These are phyloP conservation scores for Gynochthodes officinalis DNA, from an alignment of 257 asterid species.

Conservation along the genomic window DNA sequence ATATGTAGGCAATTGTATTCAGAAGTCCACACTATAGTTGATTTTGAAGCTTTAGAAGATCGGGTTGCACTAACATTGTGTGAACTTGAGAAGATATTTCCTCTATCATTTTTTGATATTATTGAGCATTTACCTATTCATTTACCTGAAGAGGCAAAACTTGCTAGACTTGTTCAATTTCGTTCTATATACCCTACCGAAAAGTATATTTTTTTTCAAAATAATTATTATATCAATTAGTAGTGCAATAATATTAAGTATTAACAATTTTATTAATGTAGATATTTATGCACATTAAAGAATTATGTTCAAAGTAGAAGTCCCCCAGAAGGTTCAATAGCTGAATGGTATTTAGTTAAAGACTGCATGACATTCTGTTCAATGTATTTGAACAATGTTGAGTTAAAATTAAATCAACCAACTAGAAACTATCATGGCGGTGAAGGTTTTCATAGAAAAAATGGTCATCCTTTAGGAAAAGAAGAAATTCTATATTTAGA, in stretches of 20 bases:
- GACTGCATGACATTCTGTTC: constrained; percentile 23
- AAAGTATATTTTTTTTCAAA: not conserved
- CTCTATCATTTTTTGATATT: constrained; percentile 8
- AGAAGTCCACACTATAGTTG: not conserved
- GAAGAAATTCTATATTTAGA: not conserved
- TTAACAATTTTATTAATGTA: not conserved
- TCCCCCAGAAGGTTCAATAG: constrained; percentile 12
- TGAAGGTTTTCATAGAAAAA: not conserved
- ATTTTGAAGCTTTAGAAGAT: constrained; percentile 8
- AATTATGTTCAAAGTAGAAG: not conserved
- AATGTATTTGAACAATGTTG: constrained; percentile 12
- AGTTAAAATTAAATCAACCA: constrained; percentile 2
- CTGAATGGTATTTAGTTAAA: too few relatives aligned
- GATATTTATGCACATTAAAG: constrained; percentile 10
- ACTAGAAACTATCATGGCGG: not conserved
- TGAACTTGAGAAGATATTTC: constrained; percentile 1
- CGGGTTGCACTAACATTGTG: not conserved
- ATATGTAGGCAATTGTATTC: not conserved
- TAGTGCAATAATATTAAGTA: not conserved
- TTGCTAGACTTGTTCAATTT: constrained; percentile 13
- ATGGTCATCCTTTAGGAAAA: not conserved
- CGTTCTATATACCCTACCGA: constrained; percentile 12
- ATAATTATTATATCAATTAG: not conserved
- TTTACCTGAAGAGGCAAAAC: constrained; percentile 8
- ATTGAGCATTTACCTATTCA: constrained; percentile 9